Evolutionary conservation across 2,329 filamentous ascomycete genomes (phyloP).

Genomic region (Amauroascus niger): DNA sequence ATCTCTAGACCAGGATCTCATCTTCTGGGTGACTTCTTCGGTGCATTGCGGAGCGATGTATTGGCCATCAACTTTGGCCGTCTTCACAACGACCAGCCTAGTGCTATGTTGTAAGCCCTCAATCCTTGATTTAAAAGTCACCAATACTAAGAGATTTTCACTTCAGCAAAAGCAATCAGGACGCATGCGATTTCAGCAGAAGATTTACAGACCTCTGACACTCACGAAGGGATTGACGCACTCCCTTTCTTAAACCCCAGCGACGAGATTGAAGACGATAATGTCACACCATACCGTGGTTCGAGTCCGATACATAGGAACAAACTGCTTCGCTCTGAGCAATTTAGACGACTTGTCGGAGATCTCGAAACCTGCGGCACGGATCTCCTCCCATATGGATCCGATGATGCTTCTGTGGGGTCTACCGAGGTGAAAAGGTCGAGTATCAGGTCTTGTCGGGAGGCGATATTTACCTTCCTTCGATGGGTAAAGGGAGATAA

Average conservation of each 20-base stretch:
- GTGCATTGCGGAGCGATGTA: neutral
- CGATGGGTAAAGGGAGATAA: conserved; percentile 11
- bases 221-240: neutral
- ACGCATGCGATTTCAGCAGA: neutral
- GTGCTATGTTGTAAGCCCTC: neutral
- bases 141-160: neutral
- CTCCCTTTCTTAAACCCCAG: neutral
- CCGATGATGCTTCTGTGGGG: neutral
- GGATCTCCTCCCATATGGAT: conserved; percentile 11
- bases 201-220: neutral
- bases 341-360: conserved; percentile 12
- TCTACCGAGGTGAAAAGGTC: neutral
- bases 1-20: neutral
- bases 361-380: conserved; percentile 15
- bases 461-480: conserved; percentile 14
- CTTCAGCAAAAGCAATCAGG: neutral
- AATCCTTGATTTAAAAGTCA: neutral
- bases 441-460: conserved; percentile 14
- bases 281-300: neutral
- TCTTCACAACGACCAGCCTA: neutral
- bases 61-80: neutral
- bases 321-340: conserved; percentile 7
- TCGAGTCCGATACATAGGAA: neutral
- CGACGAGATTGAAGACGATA: neutral
- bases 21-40: neutral